Evolutionary conservation across 192 early-diverging fungal genomes (phyloP).

Genomic region (Backusella westeae): DNA sequence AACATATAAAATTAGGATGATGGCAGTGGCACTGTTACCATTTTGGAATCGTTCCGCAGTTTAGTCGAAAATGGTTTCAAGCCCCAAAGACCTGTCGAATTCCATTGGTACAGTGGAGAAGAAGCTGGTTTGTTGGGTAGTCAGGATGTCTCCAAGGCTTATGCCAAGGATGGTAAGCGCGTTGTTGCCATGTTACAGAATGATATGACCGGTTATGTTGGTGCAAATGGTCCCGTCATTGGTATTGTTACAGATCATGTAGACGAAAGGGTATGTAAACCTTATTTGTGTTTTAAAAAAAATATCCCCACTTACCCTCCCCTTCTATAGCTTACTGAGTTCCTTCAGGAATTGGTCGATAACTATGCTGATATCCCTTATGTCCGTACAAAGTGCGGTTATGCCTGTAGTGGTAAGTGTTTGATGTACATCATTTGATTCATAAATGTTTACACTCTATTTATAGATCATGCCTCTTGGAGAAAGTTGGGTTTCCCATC

Average conservation of each 20-base stretch:
- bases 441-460: neutral
- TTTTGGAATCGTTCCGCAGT: slow-evolving; percentile 82
- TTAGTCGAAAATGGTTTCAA: slow-evolving; percentile 66
- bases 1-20: slow-evolving; percentile 61
- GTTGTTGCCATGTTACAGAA: slow-evolving; percentile 76
- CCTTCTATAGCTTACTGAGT: slow-evolving; percentile 37
- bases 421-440: neutral
- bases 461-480: slow-evolving; percentile 93
- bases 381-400: slow-evolving; percentile 81
- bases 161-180: slow-evolving; percentile 51
- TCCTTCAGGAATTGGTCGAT: slow-evolving; percentile 57
- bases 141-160: slow-evolving; percentile 75
- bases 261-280: slow-evolving; percentile 48
- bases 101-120: slow-evolving; percentile 95
- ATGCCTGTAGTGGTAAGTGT: slow-evolving; percentile 44
- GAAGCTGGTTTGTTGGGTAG: slow-evolving; percentile 89
- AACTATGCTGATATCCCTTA: slow-evolving; percentile 69
- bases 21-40: slow-evolving; percentile 89
- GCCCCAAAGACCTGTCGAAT: slow-evolving; percentile 83
- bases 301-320: neutral
- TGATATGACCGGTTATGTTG: slow-evolving; percentile 93
- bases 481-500: slow-evolving; percentile 83
- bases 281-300: neutral
- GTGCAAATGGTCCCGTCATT: slow-evolving; percentile 59
- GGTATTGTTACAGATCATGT: slow-evolving; percentile 86